These are phyloP conservation scores for Cucurbita maxima DNA, from an alignment of 306 rosid genomes.

Conservation along the genomic window DNA sequence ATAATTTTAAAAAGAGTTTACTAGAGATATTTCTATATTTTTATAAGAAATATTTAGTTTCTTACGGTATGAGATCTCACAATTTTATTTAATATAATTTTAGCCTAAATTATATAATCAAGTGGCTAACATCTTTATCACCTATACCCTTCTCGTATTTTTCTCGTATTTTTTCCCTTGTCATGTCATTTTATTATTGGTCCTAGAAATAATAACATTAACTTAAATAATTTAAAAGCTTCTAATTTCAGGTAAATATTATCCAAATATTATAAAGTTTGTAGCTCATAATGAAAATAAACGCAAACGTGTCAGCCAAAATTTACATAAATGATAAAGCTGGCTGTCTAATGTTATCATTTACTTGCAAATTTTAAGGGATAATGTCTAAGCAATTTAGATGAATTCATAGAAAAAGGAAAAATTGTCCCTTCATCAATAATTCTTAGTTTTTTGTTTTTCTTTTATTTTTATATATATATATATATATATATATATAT, in stretches of 20 bases:
- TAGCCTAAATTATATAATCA: background rate
- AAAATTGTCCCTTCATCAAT: background rate
- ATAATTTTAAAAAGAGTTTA: too few species aligned
- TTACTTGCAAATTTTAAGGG: slow-evolving; percentile 6
- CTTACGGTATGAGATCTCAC: too few species aligned
- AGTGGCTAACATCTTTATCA: background rate
- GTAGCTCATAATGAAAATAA: background rate
- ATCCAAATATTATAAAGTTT: background rate
- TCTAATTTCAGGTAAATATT: background rate
- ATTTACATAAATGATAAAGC: background rate
- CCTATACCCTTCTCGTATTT: background rate
- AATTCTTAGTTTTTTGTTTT: background rate
- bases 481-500: too few species aligned
- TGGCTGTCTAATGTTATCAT: background rate
- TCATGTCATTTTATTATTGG: background rate
- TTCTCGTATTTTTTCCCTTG: background rate
- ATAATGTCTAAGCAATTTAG: background rate
- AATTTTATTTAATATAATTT: too few species aligned
- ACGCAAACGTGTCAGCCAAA: background rate
- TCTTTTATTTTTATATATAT: background rate
- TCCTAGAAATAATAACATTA: background rate
- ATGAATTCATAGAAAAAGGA: background rate
- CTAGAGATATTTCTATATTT: too few species aligned
- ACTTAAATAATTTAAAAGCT: background rate
- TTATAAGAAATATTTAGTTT: too few species aligned